These are phyloP conservation scores for Strigomonas oncopelti DNA, from an alignment of 208 protist species.

Conservation along the genomic window DNA sequence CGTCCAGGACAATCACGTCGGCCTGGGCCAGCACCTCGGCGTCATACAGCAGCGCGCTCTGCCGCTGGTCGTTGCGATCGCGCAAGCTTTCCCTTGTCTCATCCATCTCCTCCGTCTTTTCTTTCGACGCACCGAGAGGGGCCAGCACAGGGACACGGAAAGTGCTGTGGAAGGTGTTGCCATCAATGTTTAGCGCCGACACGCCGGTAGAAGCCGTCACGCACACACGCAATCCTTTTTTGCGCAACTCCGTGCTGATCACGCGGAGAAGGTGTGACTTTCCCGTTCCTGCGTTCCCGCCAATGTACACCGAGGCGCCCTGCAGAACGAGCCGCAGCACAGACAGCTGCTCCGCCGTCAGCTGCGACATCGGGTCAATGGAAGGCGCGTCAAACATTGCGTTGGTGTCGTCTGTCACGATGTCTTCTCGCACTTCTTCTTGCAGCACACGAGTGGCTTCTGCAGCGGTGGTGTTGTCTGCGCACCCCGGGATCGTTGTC, in stretches of 20 bases:
- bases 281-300: slow-evolving; percentile 66
- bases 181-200: slow-evolving; percentile 62
- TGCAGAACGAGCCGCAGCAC: slow-evolving; percentile 38
- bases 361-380: background rate
- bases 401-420: background rate
- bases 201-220: slow-evolving; percentile 66
- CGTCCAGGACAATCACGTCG: slow-evolving; percentile 79
- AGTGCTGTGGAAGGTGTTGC: slow-evolving; percentile 75
- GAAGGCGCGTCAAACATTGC: background rate
- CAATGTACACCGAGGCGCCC: slow-evolving; percentile 63
- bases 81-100: background rate
- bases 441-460: too few relatives aligned
- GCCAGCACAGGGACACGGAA: slow-evolving; percentile 48
- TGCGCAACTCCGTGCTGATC: slow-evolving; percentile 24
- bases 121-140: background rate
- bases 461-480: too few relatives aligned
- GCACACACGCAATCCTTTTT: slow-evolving; percentile 30
- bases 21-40: slow-evolving; percentile 18
- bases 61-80: slow-evolving; percentile 3
- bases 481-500: too few relatives aligned
- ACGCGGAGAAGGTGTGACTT: slow-evolving; percentile 61
- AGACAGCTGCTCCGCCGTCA: slow-evolving; percentile 30
- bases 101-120: background rate
- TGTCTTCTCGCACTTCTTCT: too few relatives aligned
- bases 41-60: slow-evolving; percentile 14